Percentiles rank a stretch among this genome's conserved stretches.
Conservation (phyloP, 306 rosid genomes). For the Cucurbita argyrosperma region DNA sequence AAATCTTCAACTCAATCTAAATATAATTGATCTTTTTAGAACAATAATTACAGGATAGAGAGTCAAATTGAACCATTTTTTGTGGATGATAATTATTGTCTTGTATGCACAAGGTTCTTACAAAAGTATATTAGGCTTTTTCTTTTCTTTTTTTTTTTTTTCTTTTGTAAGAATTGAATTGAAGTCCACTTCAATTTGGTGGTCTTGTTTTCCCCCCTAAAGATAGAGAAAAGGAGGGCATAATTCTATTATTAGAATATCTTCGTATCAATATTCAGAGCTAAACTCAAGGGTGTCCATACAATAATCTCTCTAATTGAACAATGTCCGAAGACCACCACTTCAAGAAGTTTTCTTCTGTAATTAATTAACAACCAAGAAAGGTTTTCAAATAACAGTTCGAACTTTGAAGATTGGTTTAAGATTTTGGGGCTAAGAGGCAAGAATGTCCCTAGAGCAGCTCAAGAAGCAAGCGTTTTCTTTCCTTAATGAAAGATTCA, state of each 20-base stretch:
- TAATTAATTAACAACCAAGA: background rate
- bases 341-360: background rate
- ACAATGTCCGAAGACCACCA: too few relatives aligned
- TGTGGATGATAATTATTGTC: too few relatives aligned
- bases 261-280: background rate
- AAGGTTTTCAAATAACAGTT: background rate
- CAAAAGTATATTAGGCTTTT: too few relatives aligned
- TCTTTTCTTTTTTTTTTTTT: too few relatives aligned
- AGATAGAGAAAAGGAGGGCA: background rate
- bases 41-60: too few relatives aligned
- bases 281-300: background rate
- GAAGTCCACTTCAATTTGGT: background rate
- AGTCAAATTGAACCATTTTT: too few relatives aligned
- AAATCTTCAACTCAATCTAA: too few relatives aligned
- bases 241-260: background rate
- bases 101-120: background rate
- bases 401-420: background rate
- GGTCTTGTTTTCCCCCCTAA: background rate
- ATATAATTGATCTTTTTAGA: too few relatives aligned
- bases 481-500: slow-evolving; percentile 50
- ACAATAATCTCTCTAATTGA: background rate
- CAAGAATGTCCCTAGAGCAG: slow-evolving; percentile 28
- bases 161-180: background rate
- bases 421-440: too few relatives aligned
- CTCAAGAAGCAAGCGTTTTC: slow-evolving; percentile 43